phyloP scores from a whole-genome alignment of 2,329 filamentous ascomycete genomes.

The Xylaria sp. region DNA sequence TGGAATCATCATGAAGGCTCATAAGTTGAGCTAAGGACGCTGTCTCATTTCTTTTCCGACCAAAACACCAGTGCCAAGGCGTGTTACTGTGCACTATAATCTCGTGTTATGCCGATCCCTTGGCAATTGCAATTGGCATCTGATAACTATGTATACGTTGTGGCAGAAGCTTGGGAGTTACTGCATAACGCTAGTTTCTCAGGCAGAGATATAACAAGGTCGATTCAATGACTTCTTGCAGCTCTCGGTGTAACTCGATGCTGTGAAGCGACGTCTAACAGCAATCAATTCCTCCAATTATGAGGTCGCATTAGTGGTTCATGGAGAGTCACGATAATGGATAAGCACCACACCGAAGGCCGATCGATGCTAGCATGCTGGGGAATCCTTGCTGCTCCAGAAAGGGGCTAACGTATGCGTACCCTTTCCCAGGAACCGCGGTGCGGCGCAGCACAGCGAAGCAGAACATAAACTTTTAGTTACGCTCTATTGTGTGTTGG shows the following conservation, averaged over 20 bases:
- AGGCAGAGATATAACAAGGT: too few relatives aligned
- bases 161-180: too few relatives aligned
- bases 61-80: slow-evolving; percentile 28
- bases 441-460: background rate
- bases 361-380: slow-evolving; percentile 13
- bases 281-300: slow-evolving; percentile 6
- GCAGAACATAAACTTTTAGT: too few relatives aligned
- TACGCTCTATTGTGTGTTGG: too few relatives aligned
- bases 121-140: background rate
- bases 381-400: slow-evolving; percentile 28
- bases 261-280: background rate
- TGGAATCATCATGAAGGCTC: background rate
- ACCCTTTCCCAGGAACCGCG: background rate
- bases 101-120: slow-evolving; percentile 27
- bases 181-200: too few relatives aligned
- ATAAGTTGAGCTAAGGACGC: background rate
- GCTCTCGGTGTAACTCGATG: background rate
- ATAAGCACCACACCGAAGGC: slow-evolving; percentile 10
- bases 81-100: slow-evolving; percentile 27
- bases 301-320: background rate
- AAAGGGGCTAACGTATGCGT: slow-evolving; percentile 7
- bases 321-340: slow-evolving; percentile 3
- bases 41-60: slow-evolving; percentile 30
- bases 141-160: background rate
- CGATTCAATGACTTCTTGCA: background rate